Conservation (phyloP, 176 grass and related monocot genomes). For the Thinopyrum elongatum region DNA sequence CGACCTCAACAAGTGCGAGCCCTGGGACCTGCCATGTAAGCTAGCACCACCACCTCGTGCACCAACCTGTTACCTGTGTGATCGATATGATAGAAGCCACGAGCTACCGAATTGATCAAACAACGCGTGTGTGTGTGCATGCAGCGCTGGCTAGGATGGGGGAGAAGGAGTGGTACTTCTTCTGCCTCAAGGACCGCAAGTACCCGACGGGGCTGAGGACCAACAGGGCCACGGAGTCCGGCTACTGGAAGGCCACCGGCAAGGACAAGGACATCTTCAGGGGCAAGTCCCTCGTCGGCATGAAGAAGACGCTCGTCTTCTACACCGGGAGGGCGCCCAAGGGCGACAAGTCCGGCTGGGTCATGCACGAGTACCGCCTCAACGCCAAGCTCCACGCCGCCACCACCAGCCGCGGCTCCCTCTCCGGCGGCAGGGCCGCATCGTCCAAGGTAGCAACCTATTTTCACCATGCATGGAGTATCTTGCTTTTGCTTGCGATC, state of each 20-base stretch:
- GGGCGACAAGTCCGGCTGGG: constrained; percentile 76
- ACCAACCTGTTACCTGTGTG: neutral
- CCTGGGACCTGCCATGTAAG: constrained; percentile 82
- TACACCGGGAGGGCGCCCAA: constrained; percentile 77
- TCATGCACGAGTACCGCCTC: constrained; percentile 87
- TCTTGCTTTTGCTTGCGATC: neutral
- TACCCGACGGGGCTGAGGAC: constrained; percentile 78
- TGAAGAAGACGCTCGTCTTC: constrained; percentile 99
- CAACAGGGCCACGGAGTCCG: constrained; percentile 68
- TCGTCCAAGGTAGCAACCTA: constrained; percentile 27
- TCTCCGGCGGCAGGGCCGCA: constrained; percentile 4
- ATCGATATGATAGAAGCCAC: neutral
- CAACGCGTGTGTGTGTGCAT: too few species aligned
- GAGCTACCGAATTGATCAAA: neutral
- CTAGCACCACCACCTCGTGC: neutral
- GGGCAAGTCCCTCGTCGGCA: constrained; percentile 64
- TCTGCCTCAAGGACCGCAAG: constrained; percentile 79
- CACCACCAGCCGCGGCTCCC: constrained; percentile 15
- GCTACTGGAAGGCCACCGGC: constrained; percentile 90
- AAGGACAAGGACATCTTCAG: constrained; percentile 70
- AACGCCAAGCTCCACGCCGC: constrained; percentile 41
- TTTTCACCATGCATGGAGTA: neutral
- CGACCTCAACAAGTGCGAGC: constrained; percentile 77
- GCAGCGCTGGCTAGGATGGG: constrained; percentile 70
- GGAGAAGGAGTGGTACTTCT: constrained; percentile 94